Conservation (phyloP, 2,329 filamentous ascomycete genomes). For the Aspergillus versicolor region DNA sequence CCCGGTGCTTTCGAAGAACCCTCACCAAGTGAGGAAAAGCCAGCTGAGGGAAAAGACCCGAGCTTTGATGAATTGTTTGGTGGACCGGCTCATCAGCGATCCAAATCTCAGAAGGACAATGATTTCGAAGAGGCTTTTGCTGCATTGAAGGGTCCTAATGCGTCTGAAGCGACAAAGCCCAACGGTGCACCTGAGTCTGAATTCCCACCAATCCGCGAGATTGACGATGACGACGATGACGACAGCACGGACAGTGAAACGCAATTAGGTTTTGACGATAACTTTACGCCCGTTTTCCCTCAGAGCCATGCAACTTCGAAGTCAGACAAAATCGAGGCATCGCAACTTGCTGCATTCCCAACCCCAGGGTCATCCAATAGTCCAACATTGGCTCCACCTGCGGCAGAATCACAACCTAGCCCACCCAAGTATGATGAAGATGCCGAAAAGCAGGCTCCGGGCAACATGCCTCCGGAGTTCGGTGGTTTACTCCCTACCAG, state of each 20-base stretch:
- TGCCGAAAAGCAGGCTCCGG: slow-evolving; percentile 23
- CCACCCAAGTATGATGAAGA: slow-evolving; percentile 46
- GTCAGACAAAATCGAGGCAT: slow-evolving; percentile 36
- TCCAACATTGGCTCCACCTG: slow-evolving; percentile 48
- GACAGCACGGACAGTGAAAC: slow-evolving; percentile 66
- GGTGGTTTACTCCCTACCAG: slow-evolving; percentile 41
- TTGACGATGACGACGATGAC: slow-evolving; percentile 79
- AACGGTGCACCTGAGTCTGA: slow-evolving; percentile 54
- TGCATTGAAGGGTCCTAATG: slow-evolving; percentile 46
- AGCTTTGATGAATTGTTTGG: slow-evolving; percentile 49
- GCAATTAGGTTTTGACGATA: slow-evolving; percentile 76
- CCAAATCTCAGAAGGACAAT: slow-evolving; percentile 46
- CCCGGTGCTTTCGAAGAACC: slow-evolving; percentile 19
- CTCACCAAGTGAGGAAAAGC: slow-evolving; percentile 37
- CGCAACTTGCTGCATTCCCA: slow-evolving; percentile 39
- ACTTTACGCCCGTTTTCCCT: slow-evolving; percentile 70
- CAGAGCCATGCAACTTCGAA: slow-evolving; percentile 27
- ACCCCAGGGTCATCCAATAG: slow-evolving; percentile 39
- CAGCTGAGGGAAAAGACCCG: slow-evolving; percentile 33
- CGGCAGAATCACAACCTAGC: slow-evolving; percentile 57
- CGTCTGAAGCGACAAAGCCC: slow-evolving; percentile 45
- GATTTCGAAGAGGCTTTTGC: slow-evolving; percentile 51
- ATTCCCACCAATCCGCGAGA: slow-evolving; percentile 89
- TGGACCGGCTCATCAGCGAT: slow-evolving; percentile 43
- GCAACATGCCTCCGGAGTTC: slow-evolving; percentile 37